These are phyloP conservation scores for Rhizoclosmatium sp. DNA, from an alignment of 192 early-diverging fungal species.

Conservation along the genomic window DNA sequence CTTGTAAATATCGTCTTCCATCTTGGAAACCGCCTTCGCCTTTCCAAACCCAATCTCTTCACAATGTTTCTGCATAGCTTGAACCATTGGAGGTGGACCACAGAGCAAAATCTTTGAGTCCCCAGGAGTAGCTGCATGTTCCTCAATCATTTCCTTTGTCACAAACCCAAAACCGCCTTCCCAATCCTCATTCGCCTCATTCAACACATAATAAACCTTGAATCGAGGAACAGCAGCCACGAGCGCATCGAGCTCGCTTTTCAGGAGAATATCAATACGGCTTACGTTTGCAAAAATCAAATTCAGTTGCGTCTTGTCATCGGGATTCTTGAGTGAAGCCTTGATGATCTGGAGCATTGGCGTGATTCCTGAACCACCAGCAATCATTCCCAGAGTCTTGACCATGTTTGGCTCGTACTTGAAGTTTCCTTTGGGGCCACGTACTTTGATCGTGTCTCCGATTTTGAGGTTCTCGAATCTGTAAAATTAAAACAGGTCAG, in stretches of 20 bases:
- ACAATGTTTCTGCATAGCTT: constrained; percentile 76
- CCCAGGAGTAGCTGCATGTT: constrained; percentile 72
- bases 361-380: constrained; percentile 92
- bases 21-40: constrained; percentile 73
- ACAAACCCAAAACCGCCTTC: constrained; percentile 87
- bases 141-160: constrained; percentile 79
- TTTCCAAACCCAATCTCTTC: constrained; percentile 82
- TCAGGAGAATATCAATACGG: constrained; percentile 86
- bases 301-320: constrained; percentile 84
- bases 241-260: constrained; percentile 81
- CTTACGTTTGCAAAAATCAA: constrained; percentile 93
- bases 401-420: constrained; percentile 85
- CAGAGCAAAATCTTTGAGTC: constrained; percentile 91
- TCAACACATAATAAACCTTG: constrained; percentile 43
- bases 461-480: constrained; percentile 62
- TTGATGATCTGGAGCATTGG: constrained; percentile 96
- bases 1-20: constrained; percentile 87
- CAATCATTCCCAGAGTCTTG: constrained; percentile 87
- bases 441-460: constrained; percentile 76
- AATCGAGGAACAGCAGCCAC: constrained; percentile 62
- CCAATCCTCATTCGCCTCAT: constrained; percentile 75
- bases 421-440: constrained; percentile 91
- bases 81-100: constrained; percentile 87
- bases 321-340: constrained; percentile 82
- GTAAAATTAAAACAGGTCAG: not conserved